Base-by-base conservation (phyloP, 1,139 yeast species). In the Lodderomyces elongisporus region DNA sequence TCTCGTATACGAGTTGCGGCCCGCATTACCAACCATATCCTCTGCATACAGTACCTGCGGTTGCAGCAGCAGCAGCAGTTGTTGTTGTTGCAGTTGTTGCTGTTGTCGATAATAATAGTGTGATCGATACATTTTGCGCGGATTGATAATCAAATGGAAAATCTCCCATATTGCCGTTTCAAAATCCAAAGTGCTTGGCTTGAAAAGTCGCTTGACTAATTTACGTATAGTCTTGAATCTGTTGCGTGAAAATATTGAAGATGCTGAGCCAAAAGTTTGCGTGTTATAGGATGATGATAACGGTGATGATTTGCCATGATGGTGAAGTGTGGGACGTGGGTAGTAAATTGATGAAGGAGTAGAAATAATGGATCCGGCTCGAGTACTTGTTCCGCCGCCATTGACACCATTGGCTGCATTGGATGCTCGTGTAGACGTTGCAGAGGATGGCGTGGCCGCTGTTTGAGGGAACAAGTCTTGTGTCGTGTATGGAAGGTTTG, bases 91-190 rank as follows among this genome's bases (percentile, higher is more conserved):
- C 14, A 27, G 33, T 14, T 25, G 33, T 30, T 28, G 36, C 36
- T 58, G 63, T 40, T 62, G 69, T 45, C 62, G 60, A 47, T 85
- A 89, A 54, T 84, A 85, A 52, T 85, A 85, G 40, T 85, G 74
- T 15, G 91, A 77, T 43, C 85, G 71, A 62, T 84, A 87, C 52
- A 88, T 93, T 43, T 85, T 79, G 45, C 80, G 74, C 2, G 96
- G 96, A 30, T 81, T 75, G 26, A 78, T 62, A 16, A 88, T 66
- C 36, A 88, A 60, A 48, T 85, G 75, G 45, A 83, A 66, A 56
- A 87, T 80, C 54, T 88, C 96, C 95, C 96, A 88, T 41, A 79
- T 71, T 13, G 96, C 95, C 2, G 95, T 84, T 55, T 88, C 96
- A 49, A 87, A 85, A 59, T 88, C 96, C 34, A 88, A 66, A 0